Percentiles rank a stretch among this genome's conserved stretches.
Evolutionary conservation across 2,329 filamentous ascomycete genomes (phyloP).

Genomic region (Fusarium sacchari): DNA sequence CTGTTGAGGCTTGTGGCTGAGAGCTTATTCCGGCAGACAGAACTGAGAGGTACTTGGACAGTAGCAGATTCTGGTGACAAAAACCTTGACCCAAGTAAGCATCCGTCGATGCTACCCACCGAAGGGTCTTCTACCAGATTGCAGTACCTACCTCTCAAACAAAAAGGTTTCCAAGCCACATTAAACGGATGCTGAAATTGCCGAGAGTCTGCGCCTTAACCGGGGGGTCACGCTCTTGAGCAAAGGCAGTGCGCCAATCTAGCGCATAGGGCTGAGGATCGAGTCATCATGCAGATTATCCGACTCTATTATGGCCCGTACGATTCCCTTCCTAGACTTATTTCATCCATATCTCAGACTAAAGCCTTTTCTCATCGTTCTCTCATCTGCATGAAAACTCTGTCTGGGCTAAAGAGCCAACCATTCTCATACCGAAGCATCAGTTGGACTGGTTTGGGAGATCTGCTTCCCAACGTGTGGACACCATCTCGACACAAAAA

Average conservation of each 20-base stretch:
- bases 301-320: too few relatives aligned
- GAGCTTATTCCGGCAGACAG: too few relatives aligned
- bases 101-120: background rate
- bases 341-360: background rate
- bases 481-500: background rate
- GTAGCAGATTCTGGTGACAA: background rate
- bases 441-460: background rate
- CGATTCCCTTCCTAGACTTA: background rate
- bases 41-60: background rate
- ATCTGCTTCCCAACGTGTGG: background rate
- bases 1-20: too few relatives aligned
- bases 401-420: background rate
- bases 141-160: background rate
- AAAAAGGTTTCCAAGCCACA: background rate
- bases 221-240: background rate
- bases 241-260: background rate
- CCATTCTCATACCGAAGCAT: background rate
- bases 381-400: background rate
- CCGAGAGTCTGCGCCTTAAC: background rate
- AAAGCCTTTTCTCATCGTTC: background rate
- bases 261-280: background rate
- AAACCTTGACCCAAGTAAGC: background rate
- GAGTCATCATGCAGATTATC: background rate
- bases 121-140: background rate
- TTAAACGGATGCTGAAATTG: background rate